Percentiles rank a stretch among this genome's conserved stretches.
These are phyloP conservation scores for Phoma herbarum DNA, from an alignment of 2,329 filamentous ascomycete genomes.

Conservation along the genomic window DNA sequence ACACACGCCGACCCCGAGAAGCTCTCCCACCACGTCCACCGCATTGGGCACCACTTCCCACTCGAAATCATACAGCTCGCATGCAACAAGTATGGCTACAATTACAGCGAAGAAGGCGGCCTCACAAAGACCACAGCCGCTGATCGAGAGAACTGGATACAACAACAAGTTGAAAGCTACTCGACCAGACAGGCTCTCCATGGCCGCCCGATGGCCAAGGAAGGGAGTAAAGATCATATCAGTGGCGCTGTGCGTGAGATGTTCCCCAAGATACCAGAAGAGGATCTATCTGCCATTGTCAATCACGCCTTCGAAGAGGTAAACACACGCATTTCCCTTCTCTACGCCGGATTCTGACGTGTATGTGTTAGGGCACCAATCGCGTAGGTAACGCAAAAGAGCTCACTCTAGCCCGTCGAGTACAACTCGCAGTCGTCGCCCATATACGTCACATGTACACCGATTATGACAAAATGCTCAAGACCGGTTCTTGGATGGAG, in stretches of 20 bases:
- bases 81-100: conserved; percentile 59
- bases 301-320: conserved; percentile 68
- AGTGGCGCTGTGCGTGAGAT: conserved; percentile 67
- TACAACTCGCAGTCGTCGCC: conserved; percentile 68
- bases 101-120: conserved; percentile 32
- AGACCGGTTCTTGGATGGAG: conserved; percentile 61
- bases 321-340: conserved; percentile 16
- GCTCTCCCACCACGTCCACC: conserved; percentile 67
- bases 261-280: conserved; percentile 69
- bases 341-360: conserved; percentile 16
- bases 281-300: conserved; percentile 66
- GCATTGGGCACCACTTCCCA: conserved; percentile 71
- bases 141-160: conserved; percentile 42
- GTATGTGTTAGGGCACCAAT: conserved; percentile 57
- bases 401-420: conserved; percentile 64
- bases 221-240: conserved; percentile 65
- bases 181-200: conserved; percentile 37
- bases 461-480: conserved; percentile 67
- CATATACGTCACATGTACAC: conserved; percentile 70
- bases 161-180: conserved; percentile 49
- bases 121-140: conserved; percentile 32
- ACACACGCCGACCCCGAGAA: conserved; percentile 60
- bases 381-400: conserved; percentile 66
- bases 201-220: conserved; percentile 38
- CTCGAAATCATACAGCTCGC: conserved; percentile 66